phyloP scores from a whole-genome alignment of 352 stramenopile species.

The Halophytophthora batemanensis region DNA sequence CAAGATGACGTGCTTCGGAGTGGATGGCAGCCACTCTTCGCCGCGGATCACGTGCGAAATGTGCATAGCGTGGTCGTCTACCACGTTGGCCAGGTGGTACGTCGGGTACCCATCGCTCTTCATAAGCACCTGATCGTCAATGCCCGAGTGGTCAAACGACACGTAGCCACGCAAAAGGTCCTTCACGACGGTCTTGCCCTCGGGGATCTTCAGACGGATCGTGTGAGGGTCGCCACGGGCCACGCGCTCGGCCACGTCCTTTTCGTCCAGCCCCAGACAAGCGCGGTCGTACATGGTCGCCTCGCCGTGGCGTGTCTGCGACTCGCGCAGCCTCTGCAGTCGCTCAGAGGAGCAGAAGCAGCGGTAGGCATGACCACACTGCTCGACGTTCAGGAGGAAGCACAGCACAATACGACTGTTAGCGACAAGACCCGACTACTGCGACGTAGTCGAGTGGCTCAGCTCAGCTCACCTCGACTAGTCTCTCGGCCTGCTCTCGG shows the following conservation, averaged over 20 bases:
- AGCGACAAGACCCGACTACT: neutral
- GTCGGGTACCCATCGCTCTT: constrained; percentile 93
- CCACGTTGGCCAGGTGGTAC: constrained; percentile 92
- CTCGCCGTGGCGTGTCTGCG: constrained; percentile 86
- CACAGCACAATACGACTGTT: neutral
- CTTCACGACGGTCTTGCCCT: constrained; percentile 92
- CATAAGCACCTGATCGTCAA: constrained; percentile 92
- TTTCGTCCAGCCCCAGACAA: constrained; percentile 91
- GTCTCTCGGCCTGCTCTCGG: constrained; percentile 81
- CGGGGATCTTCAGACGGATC: constrained; percentile 94
- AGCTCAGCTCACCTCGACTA: constrained; percentile 65
- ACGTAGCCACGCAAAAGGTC: constrained; percentile 95
- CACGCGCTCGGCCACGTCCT: constrained; percentile 87
- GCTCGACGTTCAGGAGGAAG: constrained; percentile 4
- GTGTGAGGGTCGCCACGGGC: constrained; percentile 88
- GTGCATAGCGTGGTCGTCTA: constrained; percentile 97
- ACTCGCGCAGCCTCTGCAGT: constrained; percentile 89
- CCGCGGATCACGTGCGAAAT: constrained; percentile 98
- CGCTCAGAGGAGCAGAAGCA: constrained; percentile 97
- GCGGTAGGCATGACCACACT: constrained; percentile 92
- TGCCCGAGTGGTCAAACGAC: constrained; percentile 80
- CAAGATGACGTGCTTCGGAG: constrained; percentile 88
- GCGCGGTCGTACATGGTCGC: constrained; percentile 97
- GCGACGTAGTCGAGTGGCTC: neutral
- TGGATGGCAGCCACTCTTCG: constrained; percentile 93